Base-by-base conservation (phyloP, 345 rosid species). In the Luvunga scandens region DNA sequence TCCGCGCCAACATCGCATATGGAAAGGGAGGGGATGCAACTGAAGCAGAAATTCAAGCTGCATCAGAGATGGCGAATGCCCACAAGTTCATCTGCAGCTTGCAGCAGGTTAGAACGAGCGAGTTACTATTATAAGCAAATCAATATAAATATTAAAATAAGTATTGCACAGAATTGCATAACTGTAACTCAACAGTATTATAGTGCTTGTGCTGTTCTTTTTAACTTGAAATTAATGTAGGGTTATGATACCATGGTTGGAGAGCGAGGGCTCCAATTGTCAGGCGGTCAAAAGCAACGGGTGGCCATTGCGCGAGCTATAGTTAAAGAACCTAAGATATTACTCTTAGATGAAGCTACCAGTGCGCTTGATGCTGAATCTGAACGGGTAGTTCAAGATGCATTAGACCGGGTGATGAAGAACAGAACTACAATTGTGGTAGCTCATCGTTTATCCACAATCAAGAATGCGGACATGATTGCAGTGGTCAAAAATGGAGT, bases 31-130 rank as follows among this genome's bases (percentile, higher is more conserved):
- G 94, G 14, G 78, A 89, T 75, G 93, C 91, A 60, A 73, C 86
- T 1, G 97, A 92, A 83, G 80, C 89, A 28, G 94, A 91, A 79
- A 92, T 94, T 3, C 7, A 89, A 68, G 85, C 94, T 33, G 93
- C 98, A 48, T 77, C 94, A 60, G 91, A 90, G 60, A 30, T 86
- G 63, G 94, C 98, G 36, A 94, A 94, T 78, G 96, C 97, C 18
- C 97, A 91, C 84, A 83, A 81, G 48, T 94, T 92, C 91, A 92
- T 92, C 12, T 91, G 97, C 64, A 77, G 92, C n/a, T 79, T 91
- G 31, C 97, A 89, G 66, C 94, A 92, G 94, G 98, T 88, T 16
- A 71, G 45, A 6, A 4, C 4, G 50, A 13, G 50, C 50, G 18
- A 14, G 18, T 13, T 13, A 13, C 50, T 45, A 45, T 18, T 13